phyloP scores from a whole-genome alignment of 2,329 filamentous ascomycete genomes.

The Epichloe uncinata region DNA sequence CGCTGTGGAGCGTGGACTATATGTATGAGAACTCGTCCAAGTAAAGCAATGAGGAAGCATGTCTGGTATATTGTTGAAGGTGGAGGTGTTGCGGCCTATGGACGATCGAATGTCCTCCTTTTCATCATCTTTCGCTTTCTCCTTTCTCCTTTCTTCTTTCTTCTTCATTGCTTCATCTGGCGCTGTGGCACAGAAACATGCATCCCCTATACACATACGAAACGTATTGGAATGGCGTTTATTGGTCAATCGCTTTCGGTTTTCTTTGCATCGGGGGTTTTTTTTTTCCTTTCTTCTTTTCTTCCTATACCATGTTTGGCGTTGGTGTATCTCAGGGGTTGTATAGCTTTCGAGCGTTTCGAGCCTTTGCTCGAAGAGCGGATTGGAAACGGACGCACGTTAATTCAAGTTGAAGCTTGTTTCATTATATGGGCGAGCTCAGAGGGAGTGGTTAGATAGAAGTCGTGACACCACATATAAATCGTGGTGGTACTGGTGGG shows the following conservation, averaged over 20 bases:
- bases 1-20: conserved; percentile 47
- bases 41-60: conserved; percentile 7
- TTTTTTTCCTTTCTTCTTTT: not conserved
- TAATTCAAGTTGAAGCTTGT: not conserved
- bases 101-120: not conserved
- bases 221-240: not conserved
- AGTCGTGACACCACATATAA: not conserved
- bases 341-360: not conserved
- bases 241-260: not conserved
- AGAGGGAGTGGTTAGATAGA: not conserved
- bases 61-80: not conserved
- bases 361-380: not conserved
- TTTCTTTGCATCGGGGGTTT: too few species aligned
- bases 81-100: too few species aligned
- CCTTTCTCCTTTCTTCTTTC: not conserved
- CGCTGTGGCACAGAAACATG: not conserved
- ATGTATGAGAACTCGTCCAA: conserved; percentile 33
- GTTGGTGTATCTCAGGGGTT: not conserved
- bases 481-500: not conserved
- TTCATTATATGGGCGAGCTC: not conserved
- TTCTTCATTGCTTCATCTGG: not conserved
- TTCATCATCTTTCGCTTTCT: not conserved
- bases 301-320: not conserved
- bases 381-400: not conserved
- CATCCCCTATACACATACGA: not conserved